Evolutionary conservation across 345 rosid species (phyloP).

Genomic region (Aquilaria yunnanensis): DNA sequence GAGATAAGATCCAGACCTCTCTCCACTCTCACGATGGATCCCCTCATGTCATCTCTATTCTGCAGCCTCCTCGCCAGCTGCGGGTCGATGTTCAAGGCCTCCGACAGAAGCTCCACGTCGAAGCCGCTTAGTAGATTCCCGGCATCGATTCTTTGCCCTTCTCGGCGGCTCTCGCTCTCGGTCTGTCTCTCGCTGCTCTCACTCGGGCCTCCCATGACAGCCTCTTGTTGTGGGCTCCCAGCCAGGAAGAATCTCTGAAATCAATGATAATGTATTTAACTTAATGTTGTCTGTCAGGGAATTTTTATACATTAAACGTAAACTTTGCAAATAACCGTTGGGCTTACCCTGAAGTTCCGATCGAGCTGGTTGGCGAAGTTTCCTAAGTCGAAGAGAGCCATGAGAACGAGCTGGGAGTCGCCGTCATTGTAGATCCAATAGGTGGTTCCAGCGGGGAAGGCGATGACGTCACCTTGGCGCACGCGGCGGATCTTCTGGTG

Average conservation of each 20-base stretch:
- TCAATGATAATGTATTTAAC: neutral
- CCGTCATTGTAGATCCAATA: constrained; percentile 42
- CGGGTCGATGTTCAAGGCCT: constrained; percentile 37
- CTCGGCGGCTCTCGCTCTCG: constrained; percentile 5
- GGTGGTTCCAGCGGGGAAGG: constrained; percentile 30
- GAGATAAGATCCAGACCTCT: constrained; percentile 26
- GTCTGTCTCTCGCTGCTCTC: neutral
- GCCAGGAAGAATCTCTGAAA: constrained; percentile 37
- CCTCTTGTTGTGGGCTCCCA: constrained; percentile 28
- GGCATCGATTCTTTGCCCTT: constrained; percentile 6
- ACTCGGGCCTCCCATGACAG: constrained; percentile 2
- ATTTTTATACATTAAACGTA: no score
- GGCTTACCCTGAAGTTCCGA: constrained; percentile 18
- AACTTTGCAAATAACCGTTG: neutral
- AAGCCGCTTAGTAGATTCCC: constrained; percentile 42
- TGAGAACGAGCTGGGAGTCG: constrained; percentile 19
- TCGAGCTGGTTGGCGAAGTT: constrained; percentile 35
- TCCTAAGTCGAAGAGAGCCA: constrained; percentile 19
- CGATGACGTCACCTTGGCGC: constrained; percentile 29
- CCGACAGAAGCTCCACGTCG: constrained; percentile 26
- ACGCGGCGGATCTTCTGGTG: constrained; percentile 22
- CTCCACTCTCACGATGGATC: constrained; percentile 39
- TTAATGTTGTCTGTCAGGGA: no score
- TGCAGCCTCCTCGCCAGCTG: constrained; percentile 35
- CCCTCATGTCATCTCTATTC: constrained; percentile 31